Conservation (phyloP, 164 flowering plant species). For the Annona squamosa region DNA sequence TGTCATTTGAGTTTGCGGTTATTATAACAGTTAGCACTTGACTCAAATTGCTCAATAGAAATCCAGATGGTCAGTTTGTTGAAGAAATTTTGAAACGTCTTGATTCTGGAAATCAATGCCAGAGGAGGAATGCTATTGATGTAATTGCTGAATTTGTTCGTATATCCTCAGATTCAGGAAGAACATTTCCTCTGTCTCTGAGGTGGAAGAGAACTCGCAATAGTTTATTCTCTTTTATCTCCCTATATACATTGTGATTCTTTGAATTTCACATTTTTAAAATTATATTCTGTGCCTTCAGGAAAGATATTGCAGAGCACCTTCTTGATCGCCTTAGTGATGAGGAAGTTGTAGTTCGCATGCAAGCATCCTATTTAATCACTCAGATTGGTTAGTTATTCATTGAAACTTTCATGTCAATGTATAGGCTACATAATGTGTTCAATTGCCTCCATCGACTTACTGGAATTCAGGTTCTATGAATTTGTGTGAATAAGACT, state of each 20-base stretch:
- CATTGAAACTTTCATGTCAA: background rate
- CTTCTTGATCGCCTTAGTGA: slow-evolving; percentile 51
- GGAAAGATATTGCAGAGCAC: slow-evolving; percentile 54
- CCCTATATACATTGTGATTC: background rate
- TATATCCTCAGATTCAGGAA: slow-evolving; percentile 33
- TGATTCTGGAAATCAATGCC: slow-evolving; percentile 28
- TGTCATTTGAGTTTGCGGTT: background rate
- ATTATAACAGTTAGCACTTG: slow-evolving; percentile 9
- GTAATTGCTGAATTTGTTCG: slow-evolving; percentile 48
- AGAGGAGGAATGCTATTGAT: slow-evolving; percentile 66
- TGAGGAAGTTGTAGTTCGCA: slow-evolving; percentile 43
- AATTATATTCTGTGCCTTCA: slow-evolving; percentile 16
- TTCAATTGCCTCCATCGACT: background rate
- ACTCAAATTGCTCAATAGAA: slow-evolving; percentile 32
- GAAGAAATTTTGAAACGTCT: slow-evolving; percentile 51
- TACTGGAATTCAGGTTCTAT: background rate
- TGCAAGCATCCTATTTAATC: slow-evolving; percentile 44
- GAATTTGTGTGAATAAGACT: background rate
- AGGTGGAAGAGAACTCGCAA: slow-evolving; percentile 30
- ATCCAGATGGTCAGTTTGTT: slow-evolving; percentile 38
- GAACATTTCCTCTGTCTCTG: slow-evolving; percentile 23
- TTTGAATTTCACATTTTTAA: background rate
- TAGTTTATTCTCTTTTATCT: background rate
- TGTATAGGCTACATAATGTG: background rate
- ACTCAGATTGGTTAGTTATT: slow-evolving; percentile 49